These are phyloP conservation scores for Chaetomium tenue DNA, from an alignment of 495 filamentous ascomycete species.

Conservation along the genomic window DNA sequence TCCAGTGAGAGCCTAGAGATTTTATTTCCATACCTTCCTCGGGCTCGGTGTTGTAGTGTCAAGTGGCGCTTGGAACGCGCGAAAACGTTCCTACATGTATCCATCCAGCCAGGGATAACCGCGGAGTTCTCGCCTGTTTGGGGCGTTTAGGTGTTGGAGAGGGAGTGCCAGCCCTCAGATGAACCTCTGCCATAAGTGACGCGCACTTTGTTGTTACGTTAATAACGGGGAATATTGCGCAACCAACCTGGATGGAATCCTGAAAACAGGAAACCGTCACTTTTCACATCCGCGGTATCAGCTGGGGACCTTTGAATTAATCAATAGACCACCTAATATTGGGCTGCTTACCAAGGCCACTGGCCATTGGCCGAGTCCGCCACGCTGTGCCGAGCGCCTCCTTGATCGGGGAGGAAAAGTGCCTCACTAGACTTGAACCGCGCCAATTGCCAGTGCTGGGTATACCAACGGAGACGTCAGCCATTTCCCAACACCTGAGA, in stretches of 20 bases:
- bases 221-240: neutral
- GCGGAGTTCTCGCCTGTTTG: too few relatives aligned
- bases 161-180: neutral
- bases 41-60: too few relatives aligned
- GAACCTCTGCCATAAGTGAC: neutral
- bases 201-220: neutral
- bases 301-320: neutral
- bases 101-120: too few relatives aligned
- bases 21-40: neutral
- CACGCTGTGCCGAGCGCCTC: neutral
- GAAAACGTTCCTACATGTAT: too few relatives aligned
- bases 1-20: neutral
- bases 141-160: too few relatives aligned
- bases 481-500: neutral
- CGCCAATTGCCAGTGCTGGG: neutral
- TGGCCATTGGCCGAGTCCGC: neutral
- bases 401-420: neutral
- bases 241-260: neutral
- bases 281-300: neutral
- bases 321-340: neutral
- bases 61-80: too few relatives aligned
- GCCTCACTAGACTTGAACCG: neutral
- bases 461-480: neutral
- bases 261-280: neutral
- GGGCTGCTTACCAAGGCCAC: neutral